Evolutionary conservation across 805 yeast species (phyloP).

Genomic region (Hanseniaspora lindneri): DNA sequence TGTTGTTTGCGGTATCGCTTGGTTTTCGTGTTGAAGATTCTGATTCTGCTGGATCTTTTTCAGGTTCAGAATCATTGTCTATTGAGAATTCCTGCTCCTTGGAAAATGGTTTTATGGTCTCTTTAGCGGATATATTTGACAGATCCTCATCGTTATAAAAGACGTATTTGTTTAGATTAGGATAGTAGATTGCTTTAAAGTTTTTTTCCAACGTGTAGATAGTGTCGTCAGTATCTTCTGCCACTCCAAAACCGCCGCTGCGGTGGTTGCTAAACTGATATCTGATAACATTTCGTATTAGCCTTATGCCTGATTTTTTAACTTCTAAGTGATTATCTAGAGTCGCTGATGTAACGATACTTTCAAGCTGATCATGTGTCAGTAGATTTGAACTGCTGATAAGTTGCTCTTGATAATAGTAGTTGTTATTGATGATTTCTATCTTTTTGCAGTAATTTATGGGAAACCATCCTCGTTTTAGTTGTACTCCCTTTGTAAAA

Average conservation of each 20-base stretch:
- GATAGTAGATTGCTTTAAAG: neutral
- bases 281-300: conserved; percentile 13
- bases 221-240: conserved; percentile 2
- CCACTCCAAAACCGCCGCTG: neutral
- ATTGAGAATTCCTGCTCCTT: neutral
- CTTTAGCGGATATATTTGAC: neutral
- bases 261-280: conserved; percentile 1
- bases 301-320: neutral
- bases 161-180: conserved; percentile 9
- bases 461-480: conserved; percentile 73
- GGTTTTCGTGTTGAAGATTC: neutral
- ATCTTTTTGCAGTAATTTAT: conserved; percentile 33
- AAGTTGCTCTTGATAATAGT: neutral
- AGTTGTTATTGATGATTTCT: conserved; percentile 6
- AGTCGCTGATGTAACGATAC: neutral
- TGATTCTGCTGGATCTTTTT: neutral
- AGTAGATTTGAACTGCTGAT: conserved; percentile 4
- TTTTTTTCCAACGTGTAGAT: conserved; percentile 8
- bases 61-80: neutral
- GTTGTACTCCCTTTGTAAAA: conserved; percentile 24
- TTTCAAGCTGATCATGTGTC: neutral
- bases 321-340: neutral
- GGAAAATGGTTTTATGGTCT: neutral
- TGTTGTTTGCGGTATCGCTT: neutral
- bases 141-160: neutral